Base-by-base conservation (phyloP, 768 basidiomycete species). In the Amanita muscaria region DNA sequence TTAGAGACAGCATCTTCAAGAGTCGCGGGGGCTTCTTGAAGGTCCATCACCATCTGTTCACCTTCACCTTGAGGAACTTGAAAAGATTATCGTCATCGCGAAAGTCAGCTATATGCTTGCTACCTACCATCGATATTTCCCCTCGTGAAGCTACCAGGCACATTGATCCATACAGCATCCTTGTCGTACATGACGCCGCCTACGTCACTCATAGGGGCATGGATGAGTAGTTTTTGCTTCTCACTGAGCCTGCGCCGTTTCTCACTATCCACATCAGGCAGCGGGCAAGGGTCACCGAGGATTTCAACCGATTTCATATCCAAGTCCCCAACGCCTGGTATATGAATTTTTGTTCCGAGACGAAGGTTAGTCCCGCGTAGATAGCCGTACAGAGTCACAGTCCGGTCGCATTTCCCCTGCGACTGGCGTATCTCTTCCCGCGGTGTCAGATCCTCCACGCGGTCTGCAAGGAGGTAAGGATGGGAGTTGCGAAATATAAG, bases 151-250 rank as follows among this genome's bases (percentile, higher is more conserved):
- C 77, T 94, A 1, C 96, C 96, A 10, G 91, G 87, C 8, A 98
- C 93, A 60, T 98, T 98, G 51, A 99, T 84, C 74, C 88, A 99
- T 2, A 99, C 93, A 0, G 92, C 90, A 57, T 98, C 94, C 62
- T 97, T 98, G 68, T 99, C 96, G 58, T 94, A 98, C 64, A 88
- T 79, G 44, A 99, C 79, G 2, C 94, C 96, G 9, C 94, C 94
- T 2, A 97, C 84, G 56, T 97, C 94, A 61, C 92, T 96, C 96
- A 99, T 98, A 1, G 96, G 96, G 12, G 96, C 96, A 60, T 98
- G 90, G 1, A 97, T 79, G 1, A 94, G 66, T 31, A 90, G 59
- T 59, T 88, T 93, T 62, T 86, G 88, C 70, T 96, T 94, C 64
- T 98, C 96, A 54, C 89, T 93, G 56, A 99, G 70, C 62, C 88